phyloP scores from a whole-genome alignment of 2,329 filamentous ascomycete species.

The Monosporascus ibericus region DNA sequence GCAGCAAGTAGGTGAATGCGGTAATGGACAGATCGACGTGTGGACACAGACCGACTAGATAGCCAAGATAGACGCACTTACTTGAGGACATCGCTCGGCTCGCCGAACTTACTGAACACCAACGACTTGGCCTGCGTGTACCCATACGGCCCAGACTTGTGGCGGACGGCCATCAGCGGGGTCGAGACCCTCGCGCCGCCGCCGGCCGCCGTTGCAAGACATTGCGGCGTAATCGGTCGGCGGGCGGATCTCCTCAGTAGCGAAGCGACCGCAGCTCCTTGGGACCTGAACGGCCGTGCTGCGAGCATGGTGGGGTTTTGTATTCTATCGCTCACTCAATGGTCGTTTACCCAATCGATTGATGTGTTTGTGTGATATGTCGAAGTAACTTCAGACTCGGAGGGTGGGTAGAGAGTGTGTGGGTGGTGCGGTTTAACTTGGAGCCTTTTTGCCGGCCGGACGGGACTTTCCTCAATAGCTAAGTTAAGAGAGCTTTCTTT shows the following conservation, averaged over 20 bases:
- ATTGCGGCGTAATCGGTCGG: not conserved
- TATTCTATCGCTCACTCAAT: not conserved
- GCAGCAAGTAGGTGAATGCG: too few species aligned
- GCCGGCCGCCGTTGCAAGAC: too few species aligned
- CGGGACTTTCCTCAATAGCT: too few species aligned
- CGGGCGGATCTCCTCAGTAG: not conserved
- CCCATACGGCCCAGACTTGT: conserved; percentile 62
- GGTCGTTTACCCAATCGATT: not conserved
- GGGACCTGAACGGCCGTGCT: not conserved
- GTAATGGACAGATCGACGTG: too few species aligned
- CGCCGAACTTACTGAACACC: conserved; percentile 67
- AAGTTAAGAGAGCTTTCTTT: too few species aligned
- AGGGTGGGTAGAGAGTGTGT: too few species aligned
- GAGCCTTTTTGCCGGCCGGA: too few species aligned
- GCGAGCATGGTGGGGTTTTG: not conserved
- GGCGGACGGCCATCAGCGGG: conserved; percentile 29
- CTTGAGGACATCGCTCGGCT: conserved; percentile 65
- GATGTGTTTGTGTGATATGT: too few species aligned
- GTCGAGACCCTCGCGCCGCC: conserved; percentile 3
- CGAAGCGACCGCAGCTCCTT: not conserved
- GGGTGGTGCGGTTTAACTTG: too few species aligned
- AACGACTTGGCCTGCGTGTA: conserved; percentile 84
- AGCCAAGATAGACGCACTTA: conserved; percentile 39
- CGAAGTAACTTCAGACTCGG: too few species aligned
- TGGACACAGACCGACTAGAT: not conserved